Evolutionary conservation across 2,329 filamentous ascomycete species (phyloP), one percentile per base, ranked within the genome.

Genomic region (Tolypocladium inflatum): DNA sequence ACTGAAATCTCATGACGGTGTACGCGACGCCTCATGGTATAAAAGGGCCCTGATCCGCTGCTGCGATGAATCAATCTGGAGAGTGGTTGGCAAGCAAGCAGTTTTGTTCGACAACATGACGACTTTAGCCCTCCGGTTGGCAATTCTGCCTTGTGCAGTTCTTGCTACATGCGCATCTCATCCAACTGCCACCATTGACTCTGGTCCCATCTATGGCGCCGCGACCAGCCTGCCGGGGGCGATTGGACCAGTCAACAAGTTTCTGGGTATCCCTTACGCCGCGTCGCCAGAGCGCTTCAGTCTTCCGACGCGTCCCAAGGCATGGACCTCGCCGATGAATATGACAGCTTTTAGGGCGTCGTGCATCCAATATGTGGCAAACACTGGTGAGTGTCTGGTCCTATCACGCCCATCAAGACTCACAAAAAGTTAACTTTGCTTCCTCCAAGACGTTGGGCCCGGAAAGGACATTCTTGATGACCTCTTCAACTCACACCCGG

Each of bases 191-290:
- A 58, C 55, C 11, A 57, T 67, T 3, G 57, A 63, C 21, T 62
- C 62, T 1, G 64, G 66, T 0, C 60, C 55, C 6, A 43, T 67
- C 5, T 21, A 63, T 21, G 65, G 64, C 1, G 38, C 57, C 21
- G 26, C 58, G 4, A 63, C 61, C 2, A 55, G 26, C 33, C 60
- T 68, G 1, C 65, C 64, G 2, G 48, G 56, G 10, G 60, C 58
- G 5, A 42, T 59, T 19, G 57, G 57, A 0, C 61, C 61, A 1
- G 61, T 66, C 2, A 62, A 63, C 39, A 64, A 63, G 54, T 66
- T 63, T 33, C 55, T 68, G 0, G 63, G 63, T 4, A 63, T 68
- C 26, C 64, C 63, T 0, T 67, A 64, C 37, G 62, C 64, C 0
- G 59, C 58, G 0, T 57, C 55, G 8, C 63, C 65, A 0, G 43